These are phyloP conservation scores for Candida smagusa DNA, from an alignment of 1,139 yeast genomes.

Conservation along the genomic window DNA sequence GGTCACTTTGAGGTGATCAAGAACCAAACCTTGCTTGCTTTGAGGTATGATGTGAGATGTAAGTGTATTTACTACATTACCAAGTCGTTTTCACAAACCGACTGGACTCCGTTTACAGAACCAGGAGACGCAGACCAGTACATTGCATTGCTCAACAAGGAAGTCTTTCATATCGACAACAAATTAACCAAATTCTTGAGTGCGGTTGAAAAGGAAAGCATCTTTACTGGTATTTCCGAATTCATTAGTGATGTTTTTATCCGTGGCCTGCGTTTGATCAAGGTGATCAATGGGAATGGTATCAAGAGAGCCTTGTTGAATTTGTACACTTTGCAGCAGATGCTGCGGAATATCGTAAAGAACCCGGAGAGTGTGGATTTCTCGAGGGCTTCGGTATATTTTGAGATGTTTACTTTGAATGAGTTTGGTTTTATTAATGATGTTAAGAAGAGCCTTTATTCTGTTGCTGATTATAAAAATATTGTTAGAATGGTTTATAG, in stretches of 20 bases:
- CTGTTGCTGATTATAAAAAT: slow-evolving; percentile 32
- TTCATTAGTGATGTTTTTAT: slow-evolving; percentile 58
- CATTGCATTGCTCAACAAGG: slow-evolving; percentile 58
- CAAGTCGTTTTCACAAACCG: slow-evolving; percentile 37
- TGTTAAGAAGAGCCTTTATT: slow-evolving; percentile 19
- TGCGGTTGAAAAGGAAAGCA: slow-evolving; percentile 26
- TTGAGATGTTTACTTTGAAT: slow-evolving; percentile 48
- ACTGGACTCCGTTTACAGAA: slow-evolving; percentile 47
- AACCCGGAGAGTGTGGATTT: slow-evolving; percentile 62
- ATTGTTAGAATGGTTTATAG: slow-evolving; percentile 47
- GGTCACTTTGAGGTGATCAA: slow-evolving; percentile 45
- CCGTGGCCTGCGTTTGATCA: slow-evolving; percentile 55
- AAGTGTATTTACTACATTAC: slow-evolving; percentile 61
- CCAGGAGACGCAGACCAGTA: slow-evolving; percentile 65
- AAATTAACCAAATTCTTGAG: slow-evolving; percentile 29
- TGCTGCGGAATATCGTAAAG: slow-evolving; percentile 59
- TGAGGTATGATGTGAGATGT: slow-evolving; percentile 65
- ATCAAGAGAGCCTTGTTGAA: slow-evolving; percentile 65
- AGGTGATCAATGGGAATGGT: slow-evolving; percentile 61
- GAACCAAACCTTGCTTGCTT: slow-evolving; percentile 48
- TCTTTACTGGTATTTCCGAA: slow-evolving; percentile 52
- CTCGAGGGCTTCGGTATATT: slow-evolving; percentile 54
- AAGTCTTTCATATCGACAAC: slow-evolving; percentile 51
- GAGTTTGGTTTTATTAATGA: slow-evolving; percentile 33
- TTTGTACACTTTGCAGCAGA: slow-evolving; percentile 71